These are phyloP conservation scores for Didymella pomorum DNA, from an alignment of 2,329 filamentous ascomycete species.

Conservation along the genomic window DNA sequence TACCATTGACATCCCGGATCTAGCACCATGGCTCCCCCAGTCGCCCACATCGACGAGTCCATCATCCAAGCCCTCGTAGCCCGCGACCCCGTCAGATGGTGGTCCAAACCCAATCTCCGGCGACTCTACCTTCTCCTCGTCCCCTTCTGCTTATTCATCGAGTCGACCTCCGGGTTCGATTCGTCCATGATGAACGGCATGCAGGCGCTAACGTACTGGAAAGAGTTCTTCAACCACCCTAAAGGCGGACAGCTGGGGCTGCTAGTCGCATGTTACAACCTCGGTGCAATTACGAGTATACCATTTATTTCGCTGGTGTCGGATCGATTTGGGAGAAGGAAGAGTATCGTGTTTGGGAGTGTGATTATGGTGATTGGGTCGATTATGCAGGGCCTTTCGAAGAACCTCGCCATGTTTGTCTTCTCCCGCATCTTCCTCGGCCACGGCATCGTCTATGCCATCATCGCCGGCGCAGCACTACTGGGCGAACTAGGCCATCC, in stretches of 20 bases:
- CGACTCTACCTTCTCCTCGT: constrained; percentile 66
- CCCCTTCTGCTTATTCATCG: constrained; percentile 68
- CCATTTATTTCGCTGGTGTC: constrained; percentile 66
- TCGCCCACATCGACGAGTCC: constrained; percentile 30
- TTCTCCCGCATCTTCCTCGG: constrained; percentile 69
- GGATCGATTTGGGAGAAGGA: constrained; percentile 63
- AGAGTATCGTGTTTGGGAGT: constrained; percentile 65
- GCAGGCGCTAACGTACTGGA: constrained; percentile 50
- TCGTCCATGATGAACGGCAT: constrained; percentile 57
- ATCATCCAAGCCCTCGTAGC: constrained; percentile 44
- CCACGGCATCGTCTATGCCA: constrained; percentile 71
- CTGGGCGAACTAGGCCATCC: constrained; percentile 73
- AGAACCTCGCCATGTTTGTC: constrained; percentile 61
- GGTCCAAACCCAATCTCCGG: constrained; percentile 66
- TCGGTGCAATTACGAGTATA: constrained; percentile 66
- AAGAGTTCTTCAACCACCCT: constrained; percentile 58
- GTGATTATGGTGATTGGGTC: constrained; percentile 64
- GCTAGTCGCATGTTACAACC: constrained; percentile 66
- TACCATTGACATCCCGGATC: neutral
- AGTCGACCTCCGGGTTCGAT: constrained; percentile 68
- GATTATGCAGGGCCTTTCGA: constrained; percentile 63
- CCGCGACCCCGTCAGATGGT: constrained; percentile 60
- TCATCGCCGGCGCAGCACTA: constrained; percentile 70
- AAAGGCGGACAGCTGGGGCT: constrained; percentile 61
- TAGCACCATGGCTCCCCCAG: constrained; percentile 35